Evolutionary conservation across 1,284 basidiomycete species (phyloP).

Genomic region (Schizophyllum commune): DNA sequence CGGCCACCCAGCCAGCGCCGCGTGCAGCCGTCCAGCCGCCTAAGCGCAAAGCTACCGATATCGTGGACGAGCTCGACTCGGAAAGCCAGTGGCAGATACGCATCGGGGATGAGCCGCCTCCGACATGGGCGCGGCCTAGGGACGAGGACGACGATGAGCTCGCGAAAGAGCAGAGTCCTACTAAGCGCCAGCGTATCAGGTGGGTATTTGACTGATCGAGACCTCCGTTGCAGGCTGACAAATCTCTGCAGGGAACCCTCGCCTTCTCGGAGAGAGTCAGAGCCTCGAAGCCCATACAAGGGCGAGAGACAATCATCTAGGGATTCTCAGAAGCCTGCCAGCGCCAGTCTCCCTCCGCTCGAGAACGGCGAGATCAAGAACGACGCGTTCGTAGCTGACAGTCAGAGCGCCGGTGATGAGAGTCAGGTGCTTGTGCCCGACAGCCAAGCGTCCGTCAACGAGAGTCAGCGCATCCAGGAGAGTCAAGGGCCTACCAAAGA

Average conservation of each 20-base stretch:
- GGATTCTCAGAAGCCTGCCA: not conserved
- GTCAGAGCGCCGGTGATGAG: not conserved
- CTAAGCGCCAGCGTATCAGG: conserved; percentile 13
- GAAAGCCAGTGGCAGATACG: conserved; percentile 56
- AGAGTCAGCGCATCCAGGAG: too few relatives aligned
- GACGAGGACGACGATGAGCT: conserved; percentile 23
- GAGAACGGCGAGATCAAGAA: too few relatives aligned
- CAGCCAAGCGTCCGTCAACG: too few relatives aligned
- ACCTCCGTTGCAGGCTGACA: not conserved
- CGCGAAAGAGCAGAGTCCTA: conserved; percentile 20
- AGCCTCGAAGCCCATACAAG: not conserved
- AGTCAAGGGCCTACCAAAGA: too few relatives aligned
- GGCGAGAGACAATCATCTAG: not conserved
- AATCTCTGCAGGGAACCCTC: not conserved
- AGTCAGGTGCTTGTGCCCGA: not conserved
- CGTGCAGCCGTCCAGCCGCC: conserved; percentile 16
- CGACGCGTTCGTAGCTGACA: not conserved
- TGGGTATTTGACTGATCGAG: not conserved
- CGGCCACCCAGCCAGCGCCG: conserved; percentile 2
- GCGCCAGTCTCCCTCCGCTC: too few relatives aligned
- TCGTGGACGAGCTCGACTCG: conserved; percentile 41
- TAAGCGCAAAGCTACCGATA: conserved; percentile 27
- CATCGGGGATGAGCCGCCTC: conserved; percentile 52
- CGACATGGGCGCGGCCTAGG: conserved; percentile 51
- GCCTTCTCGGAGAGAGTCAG: not conserved